Evolutionary conservation across 495 filamentous ascomycete genomes (phyloP), one percentile per base, ranked within the genome.

Genomic region (Corynascus novoguineensis): DNA sequence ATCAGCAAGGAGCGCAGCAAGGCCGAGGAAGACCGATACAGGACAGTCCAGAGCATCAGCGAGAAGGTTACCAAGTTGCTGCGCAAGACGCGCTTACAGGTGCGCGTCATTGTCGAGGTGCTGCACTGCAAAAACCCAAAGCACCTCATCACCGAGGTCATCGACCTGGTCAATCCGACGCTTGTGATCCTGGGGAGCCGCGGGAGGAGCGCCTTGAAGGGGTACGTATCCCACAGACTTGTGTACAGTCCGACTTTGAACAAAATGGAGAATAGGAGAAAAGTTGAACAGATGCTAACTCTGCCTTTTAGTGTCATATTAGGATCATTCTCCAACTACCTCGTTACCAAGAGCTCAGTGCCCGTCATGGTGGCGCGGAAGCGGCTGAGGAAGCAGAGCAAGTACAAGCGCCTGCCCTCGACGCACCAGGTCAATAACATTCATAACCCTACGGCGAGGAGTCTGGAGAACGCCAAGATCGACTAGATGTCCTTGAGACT

Each of bases 61-160:
- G 78, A 89, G 37, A 81, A 86, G 2, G 89, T 92, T 58, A 82
- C 92, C 31, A 88, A 86, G 62, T 72, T 97, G 42, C 75, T 98
- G 57, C 81, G 92, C 60, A 95, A 90, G 77, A 98, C 93, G 5
- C 78, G 87, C 53, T 76, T 98, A 38, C 92, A 97, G 67, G 91
- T 96, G 34, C 83, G 89, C 45, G 83, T 96, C 50, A 89, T 93
- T 25, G 86, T 98, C 32, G 93, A 98, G 69, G 92, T 97, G 21
- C 89, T 97, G 60, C 92, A 97, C 68, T 97, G 93, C 85, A 97
- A 96, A 78, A 95, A 87, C 62, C 90, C 92, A 7, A 90, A 86
- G 70, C 83, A 89, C 67, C 74, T 93, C 66, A 83, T 93, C 41
- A 90, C 86, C 4, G 89, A 93, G 73, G 88, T 91, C 60, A 97